Evolutionary conservation across 176 grass and related monocot species (phyloP), one percentile per base, ranked within the genome.

Genomic region (Saccharum officinarum): DNA sequence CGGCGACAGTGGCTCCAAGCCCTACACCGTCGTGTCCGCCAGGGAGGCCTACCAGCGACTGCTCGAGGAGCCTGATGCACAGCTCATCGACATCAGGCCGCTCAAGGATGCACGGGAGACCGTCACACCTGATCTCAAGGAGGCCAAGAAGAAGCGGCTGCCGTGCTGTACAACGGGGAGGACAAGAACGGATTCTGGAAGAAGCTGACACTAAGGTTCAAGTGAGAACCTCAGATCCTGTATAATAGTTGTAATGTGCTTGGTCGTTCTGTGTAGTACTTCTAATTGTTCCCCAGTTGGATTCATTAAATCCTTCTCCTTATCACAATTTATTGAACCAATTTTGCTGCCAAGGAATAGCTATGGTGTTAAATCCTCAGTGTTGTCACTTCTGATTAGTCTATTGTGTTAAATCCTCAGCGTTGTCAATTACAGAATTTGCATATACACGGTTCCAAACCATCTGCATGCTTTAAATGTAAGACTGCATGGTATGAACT

Each of bases 51-150:
- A 95, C 85, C 73, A 79, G 68, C 92, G 73, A 71, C 52, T 98
- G 65, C 67, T 91, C 7, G 86, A 95, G 71, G 97, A 94, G 63
- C 73, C 80, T 4, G 84, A 42, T 22, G 70, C 88, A 44, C 91
- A 98, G 82, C 88, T 98, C 69, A n/a, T 98, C 30, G 97, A 98
- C 86, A 98, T 34, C 83, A 92, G 97, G 87, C 75, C 82, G 79
- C 86, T 63, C 76, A 95, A 71, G 85, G 97, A 98, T 16, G 38
- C 86, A 18, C 81, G 85, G 79, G 69, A 83, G 59, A 84, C 79
- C 60, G 91, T 87, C 26, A 67, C 49, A 26, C 91, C 96, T n/a
- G 86, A 95, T 75, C 59, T 98, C 77, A 63, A 80, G 33, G 85
- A 88, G 25, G 85, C 78, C 67, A 94, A 86, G 83, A 98, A 98